phyloP scores from a whole-genome alignment of 495 filamentous ascomycete genomes.

The Chaetomium fimeti region DNA sequence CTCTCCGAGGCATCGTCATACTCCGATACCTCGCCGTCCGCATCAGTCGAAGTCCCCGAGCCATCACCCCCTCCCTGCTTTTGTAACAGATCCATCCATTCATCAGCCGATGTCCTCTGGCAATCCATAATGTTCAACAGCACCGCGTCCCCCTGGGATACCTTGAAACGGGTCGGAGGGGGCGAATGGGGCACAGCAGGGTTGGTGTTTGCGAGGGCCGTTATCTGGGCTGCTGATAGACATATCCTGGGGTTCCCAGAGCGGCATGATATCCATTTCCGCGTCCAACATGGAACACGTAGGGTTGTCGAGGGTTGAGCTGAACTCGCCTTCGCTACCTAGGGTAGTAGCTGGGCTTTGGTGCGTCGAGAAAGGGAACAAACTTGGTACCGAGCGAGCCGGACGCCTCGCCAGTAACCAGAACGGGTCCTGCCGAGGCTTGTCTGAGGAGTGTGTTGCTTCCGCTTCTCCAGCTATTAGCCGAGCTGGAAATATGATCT shows the following conservation, averaged over 20 bases:
- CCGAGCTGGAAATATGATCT: neutral
- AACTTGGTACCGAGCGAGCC: neutral
- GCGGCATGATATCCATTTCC: neutral
- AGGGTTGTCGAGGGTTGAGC: neutral
- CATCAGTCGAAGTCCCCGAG: neutral
- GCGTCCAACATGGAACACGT: neutral
- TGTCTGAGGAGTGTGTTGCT: no score
- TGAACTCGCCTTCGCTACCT: neutral
- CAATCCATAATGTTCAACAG: constrained; percentile 3
- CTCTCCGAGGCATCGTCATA: neutral
- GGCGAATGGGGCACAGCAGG: neutral
- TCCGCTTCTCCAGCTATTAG: neutral
- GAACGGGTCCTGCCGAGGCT: neutral
- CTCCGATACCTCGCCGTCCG: neutral
- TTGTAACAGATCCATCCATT: constrained; percentile 4
- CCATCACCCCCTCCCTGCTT: neutral
- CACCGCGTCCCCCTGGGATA: neutral
- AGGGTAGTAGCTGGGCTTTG: neutral
- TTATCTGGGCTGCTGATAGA: neutral
- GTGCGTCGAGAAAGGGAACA: neutral
- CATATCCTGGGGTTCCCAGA: neutral
- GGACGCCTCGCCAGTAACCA: neutral
- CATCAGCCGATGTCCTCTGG: neutral
- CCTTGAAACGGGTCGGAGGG: neutral
- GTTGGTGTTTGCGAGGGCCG: neutral